Conservation (phyloP, 176 grass and related monocot species). For the Cenchrus purpureus region DNA sequence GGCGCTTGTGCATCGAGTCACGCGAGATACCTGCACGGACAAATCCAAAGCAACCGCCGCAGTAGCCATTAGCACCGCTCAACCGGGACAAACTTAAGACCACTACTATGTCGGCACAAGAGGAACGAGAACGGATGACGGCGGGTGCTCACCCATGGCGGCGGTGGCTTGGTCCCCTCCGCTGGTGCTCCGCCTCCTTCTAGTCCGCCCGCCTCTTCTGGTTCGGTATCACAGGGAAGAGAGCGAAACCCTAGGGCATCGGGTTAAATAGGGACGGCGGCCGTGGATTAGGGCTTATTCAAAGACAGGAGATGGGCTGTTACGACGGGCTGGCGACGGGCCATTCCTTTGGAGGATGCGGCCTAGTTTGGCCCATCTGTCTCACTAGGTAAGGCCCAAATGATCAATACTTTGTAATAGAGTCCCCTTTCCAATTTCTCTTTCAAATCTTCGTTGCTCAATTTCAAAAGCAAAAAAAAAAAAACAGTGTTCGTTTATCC, state of each 20-base stretch:
- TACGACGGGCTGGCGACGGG: background rate
- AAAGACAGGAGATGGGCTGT: background rate
- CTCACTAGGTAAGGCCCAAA: background rate
- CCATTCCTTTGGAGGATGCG: background rate
- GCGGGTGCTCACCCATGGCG: constrained; percentile 39
- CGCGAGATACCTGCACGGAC: constrained; percentile 69
- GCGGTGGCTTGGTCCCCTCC: background rate
- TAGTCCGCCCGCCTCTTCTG: background rate
- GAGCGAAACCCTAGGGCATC: background rate
- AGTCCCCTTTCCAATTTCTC: too few species aligned
- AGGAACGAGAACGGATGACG: background rate
- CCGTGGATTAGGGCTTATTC: background rate
- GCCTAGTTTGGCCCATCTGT: background rate
- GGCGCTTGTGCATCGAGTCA: constrained; percentile 94
- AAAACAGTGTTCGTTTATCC: too few species aligned
- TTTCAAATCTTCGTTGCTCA: too few species aligned
- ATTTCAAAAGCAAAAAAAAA: too few species aligned
- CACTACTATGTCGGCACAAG: background rate
- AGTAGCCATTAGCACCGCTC: background rate
- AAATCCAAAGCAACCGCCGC: background rate
- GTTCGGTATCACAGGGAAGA: background rate
- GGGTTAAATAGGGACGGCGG: background rate
- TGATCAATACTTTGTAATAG: too few species aligned
- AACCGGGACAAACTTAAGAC: background rate
- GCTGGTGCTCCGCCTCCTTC: background rate